Evolutionary conservation across 2,329 filamentous ascomycete genomes (phyloP), one percentile per base, ranked within the genome.

Genomic region (Aureobasidium lini): DNA sequence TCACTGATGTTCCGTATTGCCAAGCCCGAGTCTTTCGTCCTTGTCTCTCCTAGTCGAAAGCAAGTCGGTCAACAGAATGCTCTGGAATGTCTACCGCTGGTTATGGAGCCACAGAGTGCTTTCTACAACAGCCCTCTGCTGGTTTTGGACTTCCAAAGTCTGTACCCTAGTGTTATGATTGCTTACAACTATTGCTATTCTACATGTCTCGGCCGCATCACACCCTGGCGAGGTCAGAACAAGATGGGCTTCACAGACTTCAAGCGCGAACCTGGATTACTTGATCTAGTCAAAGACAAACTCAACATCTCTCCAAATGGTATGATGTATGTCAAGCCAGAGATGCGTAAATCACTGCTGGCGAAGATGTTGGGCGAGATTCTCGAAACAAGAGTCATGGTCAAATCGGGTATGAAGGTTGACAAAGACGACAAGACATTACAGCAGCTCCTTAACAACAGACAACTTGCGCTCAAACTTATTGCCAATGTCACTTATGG

Each of bases 131-230:
- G 89, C 62, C 94, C 94, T 0, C 71, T 99, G 0, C 71, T 99
- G 3, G 94, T 99, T 0, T 79, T 99, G 6, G 94, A 99, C 73
- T 99, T 99, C 64, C 93, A 97, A 69, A 95, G 90, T 61, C 76
- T 99, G 49, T 99, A 99, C 65, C 94, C 94, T 0, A 96, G 92
- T 72, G 87, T 97, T 62, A 96, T 99, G 91, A 97, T 99, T 69
- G 94, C 94, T 0, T 97, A 99, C 77, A 99, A 99, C 68, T 94
- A 96, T 70, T 99, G 94, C 75, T 99, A 99, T 70, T 97, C 94
- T 0, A 99, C 94, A 0, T 99, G 92, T 66, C 79, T 97, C 0
- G 94, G 94, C 0, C 84, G 94, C 32, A 85, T 96, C 40, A 83
- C 85, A 31, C 84, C 85, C 66, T 96, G 93, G 93, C 84, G 90